Evolutionary conservation across 352 stramenopile species (phyloP).

Genomic region (Phytophthora aleatoria): DNA sequence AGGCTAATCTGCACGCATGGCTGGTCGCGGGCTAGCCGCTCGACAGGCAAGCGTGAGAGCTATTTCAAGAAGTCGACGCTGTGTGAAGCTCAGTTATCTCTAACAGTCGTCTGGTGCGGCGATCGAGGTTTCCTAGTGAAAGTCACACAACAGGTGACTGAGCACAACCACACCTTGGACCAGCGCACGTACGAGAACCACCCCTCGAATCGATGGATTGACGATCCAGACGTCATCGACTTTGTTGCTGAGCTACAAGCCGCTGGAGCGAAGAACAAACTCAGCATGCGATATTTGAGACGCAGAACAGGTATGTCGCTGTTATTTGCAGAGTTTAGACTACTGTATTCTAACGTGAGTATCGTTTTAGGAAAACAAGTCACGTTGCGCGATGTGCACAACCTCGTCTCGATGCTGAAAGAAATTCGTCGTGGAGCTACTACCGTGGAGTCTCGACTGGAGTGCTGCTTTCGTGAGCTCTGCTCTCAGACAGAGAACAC

Average conservation of each 20-base stretch:
- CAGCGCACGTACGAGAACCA: background rate
- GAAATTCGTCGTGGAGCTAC: background rate
- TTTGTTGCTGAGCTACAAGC: background rate
- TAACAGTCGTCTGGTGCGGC: background rate
- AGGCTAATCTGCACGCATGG: background rate
- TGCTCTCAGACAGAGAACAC: background rate
- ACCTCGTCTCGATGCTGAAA: constrained; percentile 2
- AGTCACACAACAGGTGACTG: background rate
- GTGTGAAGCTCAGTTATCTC: background rate
- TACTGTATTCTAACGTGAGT: too few species aligned
- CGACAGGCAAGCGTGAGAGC: background rate
- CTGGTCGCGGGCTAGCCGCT: background rate
- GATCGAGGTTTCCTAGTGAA: background rate
- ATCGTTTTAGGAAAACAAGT: constrained; percentile 1
- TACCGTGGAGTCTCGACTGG: background rate
- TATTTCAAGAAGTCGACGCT: background rate
- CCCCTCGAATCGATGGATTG: background rate
- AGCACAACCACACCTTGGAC: background rate
- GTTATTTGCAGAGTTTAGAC: background rate
- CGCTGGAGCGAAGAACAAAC: background rate
- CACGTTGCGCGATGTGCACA: constrained; percentile 3
- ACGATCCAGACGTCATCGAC: background rate
- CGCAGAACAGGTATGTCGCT: background rate
- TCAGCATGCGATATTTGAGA: background rate
- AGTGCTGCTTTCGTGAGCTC: background rate